Percentiles rank a stretch among this genome's conserved stretches.
These are phyloP conservation scores for Fusarium concolor DNA, from an alignment of 2,329 filamentous ascomycete species.

Conservation along the genomic window DNA sequence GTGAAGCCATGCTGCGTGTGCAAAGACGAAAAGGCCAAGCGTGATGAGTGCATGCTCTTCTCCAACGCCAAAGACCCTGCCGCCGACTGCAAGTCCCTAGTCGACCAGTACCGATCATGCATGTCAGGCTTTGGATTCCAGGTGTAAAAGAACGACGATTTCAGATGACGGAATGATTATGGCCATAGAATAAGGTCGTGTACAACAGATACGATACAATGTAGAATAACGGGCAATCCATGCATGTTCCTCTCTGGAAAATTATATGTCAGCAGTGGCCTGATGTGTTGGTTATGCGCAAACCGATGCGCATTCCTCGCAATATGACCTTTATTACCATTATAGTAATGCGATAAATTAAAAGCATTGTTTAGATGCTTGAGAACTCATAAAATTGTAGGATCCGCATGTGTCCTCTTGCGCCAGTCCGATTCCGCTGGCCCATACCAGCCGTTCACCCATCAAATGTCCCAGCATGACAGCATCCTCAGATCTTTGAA, in stretches of 20 bases:
- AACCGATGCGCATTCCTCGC: not conserved
- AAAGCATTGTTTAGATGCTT: not conserved
- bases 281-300: conserved; percentile 20
- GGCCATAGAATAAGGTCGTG: conserved; percentile 31
- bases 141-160: conserved; percentile 54
- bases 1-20: conserved; percentile 96
- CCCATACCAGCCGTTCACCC: not conserved
- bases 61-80: conserved; percentile 85
- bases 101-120: conserved; percentile 88
- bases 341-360: fast-evolving
- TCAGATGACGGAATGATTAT: conserved; percentile 1
- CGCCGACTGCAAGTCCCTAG: conserved; percentile 82
- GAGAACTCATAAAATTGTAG: not conserved
- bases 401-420: not conserved
- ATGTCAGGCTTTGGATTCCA: conserved; percentile 96
- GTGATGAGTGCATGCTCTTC: conserved; percentile 99
- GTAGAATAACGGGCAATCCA: conserved; percentile 43
- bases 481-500: not conserved
- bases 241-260: conserved; percentile 38
- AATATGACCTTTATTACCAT: not conserved
- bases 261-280: conserved; percentile 31
- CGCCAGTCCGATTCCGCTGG: not conserved
- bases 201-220: conserved; percentile 42
- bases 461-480: not conserved
- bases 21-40: conserved; percentile 90